Evolutionary conservation across 2,329 filamentous ascomycete species (phyloP).

Genomic region (Thelonectria olida): DNA sequence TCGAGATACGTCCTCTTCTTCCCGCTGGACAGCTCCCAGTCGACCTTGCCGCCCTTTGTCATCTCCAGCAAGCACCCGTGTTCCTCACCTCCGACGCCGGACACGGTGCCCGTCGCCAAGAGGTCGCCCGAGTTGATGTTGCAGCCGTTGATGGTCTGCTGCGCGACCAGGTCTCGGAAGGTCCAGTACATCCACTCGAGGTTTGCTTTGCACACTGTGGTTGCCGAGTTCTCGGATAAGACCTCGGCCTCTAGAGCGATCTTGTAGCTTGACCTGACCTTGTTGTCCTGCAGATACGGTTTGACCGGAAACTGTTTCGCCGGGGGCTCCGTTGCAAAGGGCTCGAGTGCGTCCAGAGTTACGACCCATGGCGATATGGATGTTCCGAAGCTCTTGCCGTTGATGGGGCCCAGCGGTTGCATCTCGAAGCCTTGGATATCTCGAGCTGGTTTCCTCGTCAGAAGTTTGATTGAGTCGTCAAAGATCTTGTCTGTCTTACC

Average conservation of each 20-base stretch:
- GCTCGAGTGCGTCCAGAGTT: slow-evolving; percentile 67
- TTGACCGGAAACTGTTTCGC: slow-evolving; percentile 6
- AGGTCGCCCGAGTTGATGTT: slow-evolving; percentile 52
- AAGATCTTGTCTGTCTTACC: slow-evolving; percentile 49
- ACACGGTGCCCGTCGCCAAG: slow-evolving; percentile 54
- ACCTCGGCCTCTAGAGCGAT: slow-evolving; percentile 44
- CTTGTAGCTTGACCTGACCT: slow-evolving; percentile 47
- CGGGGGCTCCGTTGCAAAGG: slow-evolving; percentile 54
- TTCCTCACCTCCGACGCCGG: slow-evolving; percentile 43
- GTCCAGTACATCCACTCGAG: slow-evolving; percentile 48
- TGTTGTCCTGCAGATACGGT: slow-evolving; percentile 43
- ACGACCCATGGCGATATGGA: slow-evolving; percentile 70
- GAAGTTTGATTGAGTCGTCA: not conserved
- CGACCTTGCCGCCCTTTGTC: slow-evolving; percentile 47
- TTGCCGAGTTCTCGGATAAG: slow-evolving; percentile 19
- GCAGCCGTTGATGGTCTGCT: slow-evolving; percentile 36
- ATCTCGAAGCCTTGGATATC: slow-evolving; percentile 71
- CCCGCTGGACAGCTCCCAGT: slow-evolving; percentile 41
- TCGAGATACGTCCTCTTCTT: slow-evolving; percentile 46
- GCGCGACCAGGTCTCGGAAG: slow-evolving; percentile 40
- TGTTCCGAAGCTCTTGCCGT: slow-evolving; percentile 69
- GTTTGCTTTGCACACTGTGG: slow-evolving; percentile 7
- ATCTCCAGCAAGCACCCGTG: slow-evolving; percentile 53
- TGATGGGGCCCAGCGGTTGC: slow-evolving; percentile 68
- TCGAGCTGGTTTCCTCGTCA: slow-evolving; percentile 50